Conservation (phyloP, 2,329 filamentous ascomycete species). For the Xylaria digitata region DNA sequence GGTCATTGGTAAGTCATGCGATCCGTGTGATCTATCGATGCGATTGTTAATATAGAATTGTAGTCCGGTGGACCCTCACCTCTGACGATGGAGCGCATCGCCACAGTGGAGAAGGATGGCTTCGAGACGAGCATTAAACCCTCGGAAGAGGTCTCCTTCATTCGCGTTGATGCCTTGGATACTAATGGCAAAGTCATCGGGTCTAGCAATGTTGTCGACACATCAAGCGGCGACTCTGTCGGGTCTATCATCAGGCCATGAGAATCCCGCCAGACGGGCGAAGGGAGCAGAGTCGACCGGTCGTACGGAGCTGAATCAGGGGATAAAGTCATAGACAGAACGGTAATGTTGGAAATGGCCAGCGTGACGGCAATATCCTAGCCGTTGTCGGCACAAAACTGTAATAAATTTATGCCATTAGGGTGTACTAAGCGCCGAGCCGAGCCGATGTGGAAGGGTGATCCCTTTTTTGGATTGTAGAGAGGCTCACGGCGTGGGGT, state of each 20-base stretch:
- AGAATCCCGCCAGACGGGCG: neutral
- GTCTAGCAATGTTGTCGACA: slow-evolving; percentile 40
- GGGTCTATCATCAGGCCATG: slow-evolving; percentile 34
- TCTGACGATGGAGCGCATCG: slow-evolving; percentile 27
- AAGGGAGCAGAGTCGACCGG: neutral
- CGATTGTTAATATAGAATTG: neutral
- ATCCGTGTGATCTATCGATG: no score
- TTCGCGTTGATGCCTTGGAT: slow-evolving; percentile 41
- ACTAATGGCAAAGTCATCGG: slow-evolving; percentile 32
- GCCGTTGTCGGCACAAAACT: neutral
- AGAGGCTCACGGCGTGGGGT: neutral
- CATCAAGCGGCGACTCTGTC: slow-evolving; percentile 37
- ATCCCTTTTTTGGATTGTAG: neutral
- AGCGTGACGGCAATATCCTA: neutral
- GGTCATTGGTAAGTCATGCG: slow-evolving; percentile 44
- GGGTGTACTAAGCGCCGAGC: slow-evolving; percentile 13
- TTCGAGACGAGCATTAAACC: slow-evolving; percentile 42
- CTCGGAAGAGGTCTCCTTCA: slow-evolving; percentile 24
- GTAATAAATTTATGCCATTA: neutral
- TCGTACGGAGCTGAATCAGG: neutral
- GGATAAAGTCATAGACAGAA: neutral
- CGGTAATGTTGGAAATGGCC: neutral
- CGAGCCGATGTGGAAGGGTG: neutral
- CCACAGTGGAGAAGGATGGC: slow-evolving; percentile 32
- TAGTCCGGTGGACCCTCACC: slow-evolving; percentile 38